Percentiles rank a stretch among this genome's conserved stretches.
Conservation (phyloP, 2,329 filamentous ascomycete species). For the Neocucurbitaria cava region DNA sequence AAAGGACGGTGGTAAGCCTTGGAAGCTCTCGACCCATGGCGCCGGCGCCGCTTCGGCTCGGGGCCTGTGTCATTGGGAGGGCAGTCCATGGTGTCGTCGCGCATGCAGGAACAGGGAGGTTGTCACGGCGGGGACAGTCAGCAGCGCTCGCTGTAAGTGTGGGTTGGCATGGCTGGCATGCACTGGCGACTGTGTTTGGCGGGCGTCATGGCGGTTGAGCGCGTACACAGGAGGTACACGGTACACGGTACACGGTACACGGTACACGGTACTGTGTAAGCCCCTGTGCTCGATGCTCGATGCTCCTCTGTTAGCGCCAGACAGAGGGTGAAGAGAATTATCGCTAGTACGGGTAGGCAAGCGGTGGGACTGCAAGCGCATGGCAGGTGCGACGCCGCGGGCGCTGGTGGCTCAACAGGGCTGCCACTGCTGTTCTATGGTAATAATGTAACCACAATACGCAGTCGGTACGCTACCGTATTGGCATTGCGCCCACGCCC, state of each 20-base stretch:
- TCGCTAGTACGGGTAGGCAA: constrained; percentile 8
- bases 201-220: too few relatives aligned
- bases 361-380: constrained; percentile 15
- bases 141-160: too few relatives aligned
- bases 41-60: constrained; percentile 22
- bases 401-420: constrained; percentile 12
- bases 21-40: constrained; percentile 17
- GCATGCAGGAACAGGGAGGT: constrained; percentile 21
- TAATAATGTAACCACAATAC: too few relatives aligned
- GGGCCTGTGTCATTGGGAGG: constrained; percentile 15
- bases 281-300: constrained; percentile 10
- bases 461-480: constrained; percentile 15
- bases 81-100: constrained; percentile 10
- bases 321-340: background rate
- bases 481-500: constrained; percentile 19
- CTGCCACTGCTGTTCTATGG: too few relatives aligned
- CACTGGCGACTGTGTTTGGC: background rate
- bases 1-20: constrained; percentile 22
- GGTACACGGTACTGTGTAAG: background rate
- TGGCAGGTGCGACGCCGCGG: constrained; percentile 17
- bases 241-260: too few relatives aligned
- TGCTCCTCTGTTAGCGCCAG: constrained; percentile 1
- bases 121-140: constrained; percentile 1
- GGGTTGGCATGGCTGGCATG: constrained; percentile 1
- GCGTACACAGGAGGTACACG: too few relatives aligned